These are phyloP conservation scores for Myxozyma monticola DNA, from an alignment of 805 yeast genomes.

Conservation along the genomic window DNA sequence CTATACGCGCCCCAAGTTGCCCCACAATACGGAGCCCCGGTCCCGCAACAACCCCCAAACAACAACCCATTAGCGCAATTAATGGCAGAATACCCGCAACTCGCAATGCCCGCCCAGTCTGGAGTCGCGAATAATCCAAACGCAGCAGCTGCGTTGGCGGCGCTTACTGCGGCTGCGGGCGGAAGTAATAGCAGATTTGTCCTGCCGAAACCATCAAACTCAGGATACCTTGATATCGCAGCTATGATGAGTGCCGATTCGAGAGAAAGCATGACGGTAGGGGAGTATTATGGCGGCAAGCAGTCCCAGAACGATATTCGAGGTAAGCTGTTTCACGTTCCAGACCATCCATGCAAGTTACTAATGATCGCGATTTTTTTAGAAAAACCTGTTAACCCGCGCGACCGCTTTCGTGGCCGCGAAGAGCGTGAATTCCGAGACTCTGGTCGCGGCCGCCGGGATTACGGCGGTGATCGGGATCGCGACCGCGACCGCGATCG, in stretches of 20 bases:
- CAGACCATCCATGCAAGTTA: neutral
- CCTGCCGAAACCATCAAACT: conserved; percentile 16
- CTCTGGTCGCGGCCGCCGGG: conserved; percentile 6
- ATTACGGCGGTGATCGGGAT: conserved; percentile 15
- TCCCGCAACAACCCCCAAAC: neutral
- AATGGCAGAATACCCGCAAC: neutral
- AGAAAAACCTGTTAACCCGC: neutral
- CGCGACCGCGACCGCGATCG: conserved; percentile 15
- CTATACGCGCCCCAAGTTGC: no score
- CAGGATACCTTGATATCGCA: conserved; percentile 14
- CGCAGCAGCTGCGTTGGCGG: conserved; percentile 30
- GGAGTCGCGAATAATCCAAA: neutral
- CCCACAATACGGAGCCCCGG: conserved; percentile 9
- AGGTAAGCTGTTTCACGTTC: neutral
- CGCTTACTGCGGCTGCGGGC: conserved; percentile 17
- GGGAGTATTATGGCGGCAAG: conserved; percentile 10
- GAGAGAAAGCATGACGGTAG: conserved; percentile 14
- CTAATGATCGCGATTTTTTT: neutral
- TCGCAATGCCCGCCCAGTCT: neutral
- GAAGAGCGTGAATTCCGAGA: conserved; percentile 1
- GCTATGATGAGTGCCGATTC: conserved; percentile 9
- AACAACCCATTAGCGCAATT: conserved; percentile 1
- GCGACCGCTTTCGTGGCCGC: neutral
- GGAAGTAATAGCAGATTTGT: neutral
- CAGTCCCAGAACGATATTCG: neutral